Evolutionary conservation across 1,284 basidiomycete genomes (phyloP).

Genomic region (Boletus holoroseus): DNA sequence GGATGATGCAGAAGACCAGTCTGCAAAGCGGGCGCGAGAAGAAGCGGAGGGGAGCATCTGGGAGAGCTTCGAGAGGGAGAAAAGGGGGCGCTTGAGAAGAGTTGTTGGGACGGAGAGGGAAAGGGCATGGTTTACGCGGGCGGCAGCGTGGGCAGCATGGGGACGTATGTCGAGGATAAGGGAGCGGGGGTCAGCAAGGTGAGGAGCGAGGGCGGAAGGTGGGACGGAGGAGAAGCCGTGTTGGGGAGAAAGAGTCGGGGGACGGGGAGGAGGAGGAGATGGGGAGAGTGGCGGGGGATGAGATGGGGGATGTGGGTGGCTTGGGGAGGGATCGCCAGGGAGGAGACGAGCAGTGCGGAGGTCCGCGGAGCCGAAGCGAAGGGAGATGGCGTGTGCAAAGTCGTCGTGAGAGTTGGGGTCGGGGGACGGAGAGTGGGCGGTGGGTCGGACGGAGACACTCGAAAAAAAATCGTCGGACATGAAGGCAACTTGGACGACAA

Average conservation of each 20-base stretch:
- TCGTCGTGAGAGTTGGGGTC: constrained; percentile 19
- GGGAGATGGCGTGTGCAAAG: constrained; percentile 39
- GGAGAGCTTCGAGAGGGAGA: constrained; percentile 67
- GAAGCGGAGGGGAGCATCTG: constrained; percentile 66
- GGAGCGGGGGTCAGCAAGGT: constrained; percentile 32
- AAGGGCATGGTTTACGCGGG: constrained; percentile 68
- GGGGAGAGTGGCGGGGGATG: not conserved
- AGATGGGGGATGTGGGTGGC: not conserved
- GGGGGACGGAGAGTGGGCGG: not conserved
- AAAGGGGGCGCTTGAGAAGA: constrained; percentile 82
- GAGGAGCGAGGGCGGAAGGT: constrained; percentile 31
- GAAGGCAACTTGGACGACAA: not conserved
- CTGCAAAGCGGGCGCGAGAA: constrained; percentile 55
- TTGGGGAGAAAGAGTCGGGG: not conserved
- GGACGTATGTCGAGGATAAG: constrained; percentile 86
- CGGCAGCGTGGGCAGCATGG: constrained; percentile 63
- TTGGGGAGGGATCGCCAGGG: constrained; percentile 17
- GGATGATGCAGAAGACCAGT: constrained; percentile 49
- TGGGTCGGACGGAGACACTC: constrained; percentile 16
- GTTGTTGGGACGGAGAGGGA: constrained; percentile 93
- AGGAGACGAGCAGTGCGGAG: constrained; percentile 34
- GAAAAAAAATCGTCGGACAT: constrained; percentile 33
- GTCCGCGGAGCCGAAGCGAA: constrained; percentile 31
- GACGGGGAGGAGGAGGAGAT: not conserved
- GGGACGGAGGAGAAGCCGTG: constrained; percentile 31